Evolutionary conservation across 2,329 filamentous ascomycete species (phyloP).

Genomic region (Trichoderma guizhouense): DNA sequence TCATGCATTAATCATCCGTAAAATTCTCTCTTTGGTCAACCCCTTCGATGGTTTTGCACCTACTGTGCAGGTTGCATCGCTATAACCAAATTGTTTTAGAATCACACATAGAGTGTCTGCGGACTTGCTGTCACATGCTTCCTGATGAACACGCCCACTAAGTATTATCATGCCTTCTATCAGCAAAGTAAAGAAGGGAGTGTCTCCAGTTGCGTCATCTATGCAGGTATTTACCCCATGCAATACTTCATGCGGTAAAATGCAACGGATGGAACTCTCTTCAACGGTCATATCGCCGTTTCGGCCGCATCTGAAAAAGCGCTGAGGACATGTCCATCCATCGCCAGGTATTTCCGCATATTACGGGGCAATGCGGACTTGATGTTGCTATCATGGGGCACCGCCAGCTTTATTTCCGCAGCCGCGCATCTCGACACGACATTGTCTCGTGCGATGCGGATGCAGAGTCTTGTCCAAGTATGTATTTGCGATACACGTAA

Average conservation of each 20-base stretch:
- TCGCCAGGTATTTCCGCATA: not conserved
- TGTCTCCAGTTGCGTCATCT: not conserved
- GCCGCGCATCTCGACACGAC: not conserved
- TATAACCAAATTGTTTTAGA: not conserved
- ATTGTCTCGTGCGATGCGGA: not conserved
- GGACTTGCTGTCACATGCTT: not conserved
- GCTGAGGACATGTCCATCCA: not conserved
- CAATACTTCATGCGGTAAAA: not conserved
- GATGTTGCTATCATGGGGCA: not conserved
- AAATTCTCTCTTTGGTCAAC: accelerated
- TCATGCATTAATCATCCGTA: not conserved
- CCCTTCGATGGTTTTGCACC: not conserved
- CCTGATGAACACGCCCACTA: not conserved
- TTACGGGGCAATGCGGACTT: not conserved
- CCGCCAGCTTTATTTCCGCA: not conserved
- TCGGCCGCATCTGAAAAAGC: not conserved
- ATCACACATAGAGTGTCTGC: not conserved
- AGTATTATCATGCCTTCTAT: not conserved
- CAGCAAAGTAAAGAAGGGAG: not conserved
- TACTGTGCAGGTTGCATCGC: not conserved
- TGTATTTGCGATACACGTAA: not conserved
- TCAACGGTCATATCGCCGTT: not conserved
- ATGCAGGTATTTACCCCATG: not conserved
- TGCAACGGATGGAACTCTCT: not conserved
- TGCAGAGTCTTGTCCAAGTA: not conserved